phyloP scores from a whole-genome alignment of 495 filamentous ascomycete genomes.

The Penicillium mononematosum region DNA sequence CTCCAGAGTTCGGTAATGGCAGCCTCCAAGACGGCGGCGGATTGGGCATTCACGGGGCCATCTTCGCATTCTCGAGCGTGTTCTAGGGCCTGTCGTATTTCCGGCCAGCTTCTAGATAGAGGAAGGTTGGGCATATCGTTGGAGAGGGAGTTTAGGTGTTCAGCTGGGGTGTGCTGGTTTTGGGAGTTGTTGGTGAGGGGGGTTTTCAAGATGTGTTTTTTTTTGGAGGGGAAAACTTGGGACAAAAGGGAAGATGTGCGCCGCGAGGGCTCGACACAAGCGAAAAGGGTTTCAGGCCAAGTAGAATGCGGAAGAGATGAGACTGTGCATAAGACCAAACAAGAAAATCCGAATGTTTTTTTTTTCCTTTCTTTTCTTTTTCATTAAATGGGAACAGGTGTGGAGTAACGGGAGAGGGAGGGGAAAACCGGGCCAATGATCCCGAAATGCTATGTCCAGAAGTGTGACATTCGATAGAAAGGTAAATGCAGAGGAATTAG shows the following conservation, averaged over 20 bases:
- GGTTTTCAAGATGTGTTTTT: too few species aligned
- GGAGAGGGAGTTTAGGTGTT: background rate
- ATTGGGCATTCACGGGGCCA: conserved; percentile 50
- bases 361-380: background rate
- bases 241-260: conserved; percentile 7
- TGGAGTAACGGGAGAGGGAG: conserved; percentile 27
- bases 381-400: conserved; percentile 25
- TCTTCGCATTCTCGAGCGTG: conserved; percentile 65
- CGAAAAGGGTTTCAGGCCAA: conserved; percentile 5
- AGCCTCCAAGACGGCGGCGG: conserved; percentile 53
- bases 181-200: background rate
- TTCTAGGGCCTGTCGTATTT: conserved; percentile 55
- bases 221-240: background rate
- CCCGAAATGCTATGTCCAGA: conserved; percentile 17
- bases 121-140: conserved; percentile 9
- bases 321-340: conserved; percentile 23
- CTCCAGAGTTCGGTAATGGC: conserved; percentile 61
- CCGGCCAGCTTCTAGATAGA: conserved; percentile 18
- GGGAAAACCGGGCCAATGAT: conserved; percentile 15
- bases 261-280: conserved; percentile 10
- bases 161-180: background rate
- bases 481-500: conserved; percentile 9
- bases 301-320: conserved; percentile 5
- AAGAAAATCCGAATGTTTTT: conserved; percentile 23
- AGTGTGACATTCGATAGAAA: conserved; percentile 18